Percentiles rank a stretch among this genome's conserved stretches.
Conservation (phyloP, 2,329 filamentous ascomycete genomes). For the Sclerotinia sclerotiorum region DNA sequence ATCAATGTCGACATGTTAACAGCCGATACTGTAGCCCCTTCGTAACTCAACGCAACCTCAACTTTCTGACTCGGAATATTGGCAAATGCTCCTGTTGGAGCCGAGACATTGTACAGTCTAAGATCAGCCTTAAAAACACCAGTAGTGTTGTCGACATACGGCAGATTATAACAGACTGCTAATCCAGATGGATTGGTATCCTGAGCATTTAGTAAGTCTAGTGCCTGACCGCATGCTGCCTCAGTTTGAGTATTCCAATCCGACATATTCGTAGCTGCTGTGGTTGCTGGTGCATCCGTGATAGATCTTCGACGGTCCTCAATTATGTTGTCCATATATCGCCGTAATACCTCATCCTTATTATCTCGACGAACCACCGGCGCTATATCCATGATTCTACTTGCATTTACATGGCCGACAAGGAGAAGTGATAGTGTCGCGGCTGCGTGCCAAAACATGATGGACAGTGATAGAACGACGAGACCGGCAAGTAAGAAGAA, state of each 20-base stretch:
- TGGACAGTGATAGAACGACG: conserved; percentile 20
- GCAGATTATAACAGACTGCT: conserved; percentile 80
- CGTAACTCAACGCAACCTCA: conserved; percentile 55
- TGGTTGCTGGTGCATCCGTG: background rate
- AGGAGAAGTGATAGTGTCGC: conserved; percentile 34
- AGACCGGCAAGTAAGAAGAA: conserved; percentile 15
- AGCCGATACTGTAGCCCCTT: conserved; percentile 53
- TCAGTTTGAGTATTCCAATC: conserved; percentile 57
- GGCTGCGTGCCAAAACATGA: conserved; percentile 32
- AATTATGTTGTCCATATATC: conserved; percentile 38
- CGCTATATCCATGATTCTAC: conserved; percentile 27
- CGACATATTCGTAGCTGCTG: conserved; percentile 41
- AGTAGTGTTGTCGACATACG: conserved; percentile 63
- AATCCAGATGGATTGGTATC: conserved; percentile 74
- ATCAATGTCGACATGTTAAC: conserved; percentile 40
- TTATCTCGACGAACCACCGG: conserved; percentile 18
- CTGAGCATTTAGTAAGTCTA: conserved; percentile 53
- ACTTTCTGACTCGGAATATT: conserved; percentile 54
- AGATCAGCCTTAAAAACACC: conserved; percentile 77
- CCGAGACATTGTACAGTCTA: conserved; percentile 68
- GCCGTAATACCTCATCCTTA: conserved; percentile 34
- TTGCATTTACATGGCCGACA: conserved; percentile 36
- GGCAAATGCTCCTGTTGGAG: conserved; percentile 53
- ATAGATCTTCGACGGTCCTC: conserved; percentile 27
- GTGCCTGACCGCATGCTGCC: conserved; percentile 57